Evolutionary conservation across 495 filamentous ascomycete genomes (phyloP).

Genomic region (Hyaloscypha variabilis): DNA sequence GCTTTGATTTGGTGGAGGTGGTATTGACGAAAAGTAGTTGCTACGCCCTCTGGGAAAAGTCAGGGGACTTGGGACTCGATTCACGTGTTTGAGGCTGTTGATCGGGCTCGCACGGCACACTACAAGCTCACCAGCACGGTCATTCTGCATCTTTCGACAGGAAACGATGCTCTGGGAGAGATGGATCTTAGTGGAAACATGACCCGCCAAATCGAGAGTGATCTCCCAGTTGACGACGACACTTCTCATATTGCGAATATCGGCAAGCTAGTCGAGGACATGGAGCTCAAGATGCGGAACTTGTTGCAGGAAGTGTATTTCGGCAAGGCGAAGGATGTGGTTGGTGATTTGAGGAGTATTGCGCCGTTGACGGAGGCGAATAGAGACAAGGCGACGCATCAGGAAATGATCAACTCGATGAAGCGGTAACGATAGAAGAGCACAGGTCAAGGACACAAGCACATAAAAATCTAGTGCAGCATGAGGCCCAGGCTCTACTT

Average conservation of each 20-base stretch:
- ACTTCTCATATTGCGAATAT: constrained; percentile 95
- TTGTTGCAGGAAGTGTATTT: constrained; percentile 99
- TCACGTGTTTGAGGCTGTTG: constrained; percentile 95
- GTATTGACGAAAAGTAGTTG: constrained; percentile 35
- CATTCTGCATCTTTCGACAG: constrained; percentile 81
- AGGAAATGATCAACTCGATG: constrained; percentile 88
- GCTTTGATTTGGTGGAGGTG: neutral
- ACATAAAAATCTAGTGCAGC: neutral
- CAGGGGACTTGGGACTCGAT: constrained; percentile 96
- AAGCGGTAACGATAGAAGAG: constrained; percentile 33
- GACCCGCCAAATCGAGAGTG: constrained; percentile 92
- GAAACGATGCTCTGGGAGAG: constrained; percentile 72
- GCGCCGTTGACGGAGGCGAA: constrained; percentile 82
- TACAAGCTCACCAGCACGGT: constrained; percentile 99
- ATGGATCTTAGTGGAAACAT: constrained; percentile 97
- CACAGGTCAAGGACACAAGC: neutral
- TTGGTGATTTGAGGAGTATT: constrained; percentile 95
- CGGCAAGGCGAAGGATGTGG: constrained; percentile 98
- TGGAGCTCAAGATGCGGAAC: constrained; percentile 99
- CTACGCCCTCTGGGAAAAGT: constrained; percentile 65
- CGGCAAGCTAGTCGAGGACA: constrained; percentile 94
- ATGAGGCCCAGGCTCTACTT: neutral
- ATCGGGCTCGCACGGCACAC: constrained; percentile 86
- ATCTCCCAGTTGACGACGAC: constrained; percentile 87
- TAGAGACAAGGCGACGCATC: constrained; percentile 81